Evolutionary conservation across 306 rosid genomes (phyloP), one percentile per base, ranked within the genome.

Genomic region (Prunus mongolica): DNA sequence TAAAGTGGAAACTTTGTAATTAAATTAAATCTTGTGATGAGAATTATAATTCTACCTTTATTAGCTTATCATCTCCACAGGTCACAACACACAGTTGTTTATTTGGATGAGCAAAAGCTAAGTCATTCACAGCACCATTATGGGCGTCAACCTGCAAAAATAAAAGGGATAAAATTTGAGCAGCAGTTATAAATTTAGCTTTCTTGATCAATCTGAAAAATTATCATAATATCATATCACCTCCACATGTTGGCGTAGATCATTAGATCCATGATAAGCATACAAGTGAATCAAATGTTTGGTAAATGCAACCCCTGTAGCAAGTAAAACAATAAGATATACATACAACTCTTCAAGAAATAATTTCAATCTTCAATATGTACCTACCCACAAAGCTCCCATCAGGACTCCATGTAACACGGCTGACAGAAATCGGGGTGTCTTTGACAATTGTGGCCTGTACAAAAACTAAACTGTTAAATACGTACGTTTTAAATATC

Each of bases 371-470:
- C 74, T 74, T 81, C 45, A 41, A 55, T 72, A n/a, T 62, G 46
- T 63, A 82, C 97, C 56, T 86, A 93, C 98, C 98, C 77, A 91
- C 89, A 85, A 83, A 89, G 73, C 72, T 83, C 82, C 97, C 98
- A 81, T 93, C 96, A 25, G 88, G 93, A 86, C 93, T 93, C 98
- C 98, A 93, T 7, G 89, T 79, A 78, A 89, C 96, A 72, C 96
- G 87, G 76, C 92, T 91, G 55, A 89, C 93, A 82, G 97, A 89
- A 76, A 91, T 80, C 70, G 83, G 79, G 52, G 78, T 50, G 51
- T 87, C 96, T 85, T 88, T 88, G 71, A 73, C 85, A 34, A 79
- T 61, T 57, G 88, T 83, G 57, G 92, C 84, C 98, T 93, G 91
- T 49, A 84, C 73, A 82, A 76, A 70, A 60, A 85, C 63, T 75